Base-by-base conservation (phyloP, 2,329 filamentous ascomycete species). In the Amylocarpus encephaloides region DNA sequence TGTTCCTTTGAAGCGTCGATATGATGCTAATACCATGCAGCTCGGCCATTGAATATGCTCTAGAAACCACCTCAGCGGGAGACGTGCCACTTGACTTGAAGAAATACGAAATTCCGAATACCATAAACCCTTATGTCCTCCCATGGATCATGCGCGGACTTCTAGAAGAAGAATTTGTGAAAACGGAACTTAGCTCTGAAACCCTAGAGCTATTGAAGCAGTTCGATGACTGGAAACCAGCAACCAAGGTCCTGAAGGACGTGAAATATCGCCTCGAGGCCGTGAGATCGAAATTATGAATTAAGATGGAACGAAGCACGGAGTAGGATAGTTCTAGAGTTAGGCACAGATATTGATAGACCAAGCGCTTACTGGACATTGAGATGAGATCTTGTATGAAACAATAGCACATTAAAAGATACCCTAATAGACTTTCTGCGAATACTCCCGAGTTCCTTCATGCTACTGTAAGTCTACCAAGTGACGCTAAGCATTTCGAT, bases 91-190 rank as follows among this genome's bases (percentile, higher is more conserved):
- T 82, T 22, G 68, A 74, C 48, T 69, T 83, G 42, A 71, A 75
- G 54, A 73, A 75, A 55, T 76, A 77, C 53, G 73, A 75, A 48
- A 62, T 66, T 7, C 61, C 56, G 60, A 80, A 26, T 63, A 78
- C 50, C 71, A 49, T 83, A 13, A 97, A 96, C 62, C 92, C 92
- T 0, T 97, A 92, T 64, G 85, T 93, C 49, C 73, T 98, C 12
- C 93, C 93, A 0, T 98, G 94, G 84, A 92, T 93, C 33, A 93
- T 98, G 83, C 81, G 93, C 6, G 93, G 93, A 0, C 71, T 98
- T 50, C 71, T 98, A 2, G 93, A 97, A 66, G 93, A 98, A 67
- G 86, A 93, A 15, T 82, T 89, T 62, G 92, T 97, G 19, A 90
- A 86, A 67, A 87, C 81, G 18, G 86, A 94, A 64, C 71, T 95